Evolutionary conservation across 2,329 filamentous ascomycete species (phyloP).

Genomic region (Alternaria infectoria): DNA sequence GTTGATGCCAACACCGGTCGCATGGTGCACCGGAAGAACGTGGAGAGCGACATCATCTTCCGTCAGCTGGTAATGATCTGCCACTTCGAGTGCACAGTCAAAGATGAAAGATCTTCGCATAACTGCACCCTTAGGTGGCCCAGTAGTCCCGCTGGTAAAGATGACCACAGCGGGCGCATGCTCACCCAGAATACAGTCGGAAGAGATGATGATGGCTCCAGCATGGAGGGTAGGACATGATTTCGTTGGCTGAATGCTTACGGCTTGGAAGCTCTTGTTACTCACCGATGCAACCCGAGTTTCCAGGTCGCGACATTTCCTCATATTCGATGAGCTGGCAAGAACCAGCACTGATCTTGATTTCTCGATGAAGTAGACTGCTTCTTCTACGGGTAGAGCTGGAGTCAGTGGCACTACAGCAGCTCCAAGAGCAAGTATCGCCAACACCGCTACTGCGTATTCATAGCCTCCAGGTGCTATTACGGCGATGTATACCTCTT

Average conservation of each 20-base stretch:
- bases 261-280: conserved; percentile 43
- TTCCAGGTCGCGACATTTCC: conserved; percentile 35
- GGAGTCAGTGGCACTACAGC: conserved; percentile 56
- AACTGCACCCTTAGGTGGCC: conserved; percentile 54
- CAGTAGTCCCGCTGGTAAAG: conserved; percentile 57
- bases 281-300: conserved; percentile 32
- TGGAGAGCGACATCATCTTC: conserved; percentile 44
- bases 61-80: conserved; percentile 42
- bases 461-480: conserved; percentile 57
- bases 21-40: conserved; percentile 46
- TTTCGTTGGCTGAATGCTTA: conserved; percentile 47
- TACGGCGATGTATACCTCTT: conserved; percentile 54
- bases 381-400: conserved; percentile 52
- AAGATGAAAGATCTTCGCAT: conserved; percentile 53
- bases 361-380: conserved; percentile 54
- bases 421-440: conserved; percentile 55
- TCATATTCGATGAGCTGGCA: conserved; percentile 44
- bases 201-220: conserved; percentile 49
- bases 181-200: conserved; percentile 49
- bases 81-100: conserved; percentile 40
- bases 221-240: conserved; percentile 38
- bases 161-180: conserved; percentile 53
- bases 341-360: conserved; percentile 49
- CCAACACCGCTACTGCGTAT: conserved; percentile 56
- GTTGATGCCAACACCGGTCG: conserved; percentile 45